phyloP scores from a whole-genome alignment of 2,329 filamentous ascomycete species.

The Aspergillus brasiliensis region DNA sequence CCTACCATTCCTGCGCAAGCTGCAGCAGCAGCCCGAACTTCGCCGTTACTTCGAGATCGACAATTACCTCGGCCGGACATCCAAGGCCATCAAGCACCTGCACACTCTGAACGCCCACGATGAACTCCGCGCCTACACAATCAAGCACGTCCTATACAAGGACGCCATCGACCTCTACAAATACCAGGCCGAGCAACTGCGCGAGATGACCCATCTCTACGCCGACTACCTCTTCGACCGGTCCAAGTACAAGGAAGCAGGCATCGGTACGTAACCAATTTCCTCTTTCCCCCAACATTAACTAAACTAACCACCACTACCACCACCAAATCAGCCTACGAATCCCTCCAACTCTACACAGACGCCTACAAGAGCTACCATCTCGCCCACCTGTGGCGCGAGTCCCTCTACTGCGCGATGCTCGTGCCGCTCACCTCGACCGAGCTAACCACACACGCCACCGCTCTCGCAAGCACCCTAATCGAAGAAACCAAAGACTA shows the following conservation, averaged over 20 bases:
- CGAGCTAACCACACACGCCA: slow-evolving; percentile 69
- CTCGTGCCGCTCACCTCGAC: slow-evolving; percentile 64
- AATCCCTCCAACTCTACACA: slow-evolving; percentile 74
- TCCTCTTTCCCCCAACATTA: not conserved
- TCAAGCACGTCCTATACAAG: slow-evolving; percentile 78
- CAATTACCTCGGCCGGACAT: slow-evolving; percentile 74
- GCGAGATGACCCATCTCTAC: slow-evolving; percentile 73
- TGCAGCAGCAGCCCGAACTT: slow-evolving; percentile 72
- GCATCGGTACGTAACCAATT: slow-evolving; percentile 55
- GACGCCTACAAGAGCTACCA: slow-evolving; percentile 82
- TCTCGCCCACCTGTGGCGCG: slow-evolving; percentile 84
- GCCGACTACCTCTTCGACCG: slow-evolving; percentile 73
- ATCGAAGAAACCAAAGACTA: slow-evolving; percentile 81
- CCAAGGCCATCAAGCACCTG: slow-evolving; percentile 77
- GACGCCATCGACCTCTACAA: slow-evolving; percentile 79
- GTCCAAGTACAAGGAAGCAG: slow-evolving; percentile 82
- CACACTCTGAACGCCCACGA: slow-evolving; percentile 73
- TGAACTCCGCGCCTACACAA: slow-evolving; percentile 75
- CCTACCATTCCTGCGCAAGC: slow-evolving; percentile 85
- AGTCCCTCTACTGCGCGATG: slow-evolving; percentile 79
- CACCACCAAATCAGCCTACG: slow-evolving; percentile 61
- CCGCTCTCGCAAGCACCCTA: slow-evolving; percentile 73
- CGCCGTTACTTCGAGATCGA: slow-evolving; percentile 84
- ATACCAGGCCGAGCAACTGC: slow-evolving; percentile 70
- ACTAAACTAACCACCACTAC: slow-evolving; percentile 5